Base-by-base conservation (phyloP, 192 early-diverging fungal species). In the Coemansia sp. region DNA sequence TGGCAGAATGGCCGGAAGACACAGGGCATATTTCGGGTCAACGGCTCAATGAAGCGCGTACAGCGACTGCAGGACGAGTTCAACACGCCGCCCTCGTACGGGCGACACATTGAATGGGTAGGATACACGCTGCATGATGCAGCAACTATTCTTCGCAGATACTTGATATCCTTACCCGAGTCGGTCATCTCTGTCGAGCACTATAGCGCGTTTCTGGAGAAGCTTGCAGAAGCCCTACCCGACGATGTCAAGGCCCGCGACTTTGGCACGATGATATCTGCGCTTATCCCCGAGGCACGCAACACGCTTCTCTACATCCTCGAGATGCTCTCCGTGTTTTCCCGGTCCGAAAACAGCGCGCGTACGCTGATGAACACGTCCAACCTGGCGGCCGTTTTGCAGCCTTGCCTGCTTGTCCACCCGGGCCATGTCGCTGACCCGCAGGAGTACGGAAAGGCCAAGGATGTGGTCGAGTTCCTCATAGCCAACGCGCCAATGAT, bases 111-210 rank as follows among this genome's bases (percentile, higher is more conserved):
- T 16, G 81, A 85, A 40, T 91, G 89, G 89, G 55, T 75, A 39
- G 84, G 84, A 23, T 93, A 87, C 72, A 89, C 89, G 2, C 83
- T 91, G 16, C 91, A 93, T 72, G 91, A 93, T 69, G 87, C 87
- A n/a, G 90, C 89, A 15, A 91, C 87, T 39, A 74, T 93, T 35
- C 74, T 91, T 58, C 86, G 90, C 5, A 79, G 90, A 37, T 93
- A 88, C 68, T 68, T 93, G 58, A 89, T 86, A 43, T 76, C 85
- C 63, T 74, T 93, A 13, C 91, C 91, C 7, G 87, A 88, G 45
- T 88, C 89, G 13, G 89, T 93, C 37, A 91, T 93, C 39, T 79
- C 90, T 16, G 71, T 82, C 51, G 81, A 86, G 30, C 84, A 69
- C 67, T 92, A 91, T 67, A 75, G 87, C 56, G 64, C 71, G 28